Conservation (phyloP, 148 eudicot species). For the Rhododendron henanense region DNA sequence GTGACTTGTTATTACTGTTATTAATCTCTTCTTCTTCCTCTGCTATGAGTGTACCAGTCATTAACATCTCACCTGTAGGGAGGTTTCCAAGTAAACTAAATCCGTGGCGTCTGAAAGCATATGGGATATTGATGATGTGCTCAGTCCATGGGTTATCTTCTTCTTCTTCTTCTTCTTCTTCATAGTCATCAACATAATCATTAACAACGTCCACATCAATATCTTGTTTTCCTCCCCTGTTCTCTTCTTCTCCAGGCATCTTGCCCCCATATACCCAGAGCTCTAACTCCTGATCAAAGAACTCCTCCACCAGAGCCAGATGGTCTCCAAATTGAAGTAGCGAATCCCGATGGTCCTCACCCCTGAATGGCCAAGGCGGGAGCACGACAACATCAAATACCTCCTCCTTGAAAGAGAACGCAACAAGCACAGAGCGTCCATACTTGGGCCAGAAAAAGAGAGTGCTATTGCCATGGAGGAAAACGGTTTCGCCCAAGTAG, state of each 20-base stretch:
- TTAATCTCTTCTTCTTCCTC: not conserved
- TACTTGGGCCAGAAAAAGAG: not conserved
- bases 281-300: not conserved
- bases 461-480: not conserved
- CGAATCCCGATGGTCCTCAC: not conserved
- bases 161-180: too few species aligned
- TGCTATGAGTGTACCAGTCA: not conserved
- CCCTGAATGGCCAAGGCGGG: not conserved
- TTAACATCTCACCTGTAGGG: not conserved
- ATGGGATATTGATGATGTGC: not conserved
- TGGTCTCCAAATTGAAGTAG: not conserved
- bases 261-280: not conserved
- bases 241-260: not conserved
- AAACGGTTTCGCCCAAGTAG: not conserved
- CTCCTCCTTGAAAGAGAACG: not conserved
- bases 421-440: not conserved
- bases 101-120: not conserved
- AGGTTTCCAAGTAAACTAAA: not conserved
- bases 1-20: not conserved
- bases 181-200: too few species aligned
- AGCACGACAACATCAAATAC: not conserved
- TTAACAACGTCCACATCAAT: not conserved
- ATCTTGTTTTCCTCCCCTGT: not conserved
- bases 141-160: not conserved
- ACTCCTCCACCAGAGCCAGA: not conserved